Evolutionary conservation across 345 rosid genomes (phyloP), one percentile per base, ranked within the genome.

Genomic region (Bruguiera parviflora): DNA sequence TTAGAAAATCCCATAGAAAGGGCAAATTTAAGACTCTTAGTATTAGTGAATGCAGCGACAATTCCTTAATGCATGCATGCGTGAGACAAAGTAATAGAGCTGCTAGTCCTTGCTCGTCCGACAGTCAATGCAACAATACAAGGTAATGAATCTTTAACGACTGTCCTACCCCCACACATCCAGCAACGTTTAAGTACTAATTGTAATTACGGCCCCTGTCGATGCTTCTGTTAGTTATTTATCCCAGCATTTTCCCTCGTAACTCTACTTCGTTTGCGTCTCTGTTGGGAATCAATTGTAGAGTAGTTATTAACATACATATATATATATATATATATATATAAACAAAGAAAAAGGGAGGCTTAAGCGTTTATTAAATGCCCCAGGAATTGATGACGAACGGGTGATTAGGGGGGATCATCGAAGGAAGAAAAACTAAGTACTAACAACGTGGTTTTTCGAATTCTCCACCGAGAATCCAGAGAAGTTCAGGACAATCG

Each of bases 401-500:
- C 28, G 2, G 28, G 28, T 55, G 27, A 22, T 55, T 25, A 19
- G 9, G 8, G 28, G 3, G 22, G 10, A 55, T 2, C 58, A 21
- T 32, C 6, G 0, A 5, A 1, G 35, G 35, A 32, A 32, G 35
- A 55, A 25, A 10, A n/a, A 2, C 58, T 6, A n/a, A 21, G 22
- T 21, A 9, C 25, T 55, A 21, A 55, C 58, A 3, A 81, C 74
- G 85, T 70, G 87, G 83, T 27, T 82, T 27, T 57, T 84, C 20
- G 88, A 81, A 53, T 76, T 84, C 73, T 80, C 88, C 72, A 78
- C 81, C 61, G 47, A 32, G 8, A 60, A 55, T n/a, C 18, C 64
- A 37, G 72, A 58, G 58, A 77, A 73, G 53, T 27, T 75, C 25
- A 64, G 76, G 77, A 55, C 75, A 63, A 31, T 79, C n/a, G 83